Percentiles rank a stretch among this genome's conserved stretches.
Conservation (phyloP, 495 filamentous ascomycete genomes). For the Trypethelium eluteriae region DNA sequence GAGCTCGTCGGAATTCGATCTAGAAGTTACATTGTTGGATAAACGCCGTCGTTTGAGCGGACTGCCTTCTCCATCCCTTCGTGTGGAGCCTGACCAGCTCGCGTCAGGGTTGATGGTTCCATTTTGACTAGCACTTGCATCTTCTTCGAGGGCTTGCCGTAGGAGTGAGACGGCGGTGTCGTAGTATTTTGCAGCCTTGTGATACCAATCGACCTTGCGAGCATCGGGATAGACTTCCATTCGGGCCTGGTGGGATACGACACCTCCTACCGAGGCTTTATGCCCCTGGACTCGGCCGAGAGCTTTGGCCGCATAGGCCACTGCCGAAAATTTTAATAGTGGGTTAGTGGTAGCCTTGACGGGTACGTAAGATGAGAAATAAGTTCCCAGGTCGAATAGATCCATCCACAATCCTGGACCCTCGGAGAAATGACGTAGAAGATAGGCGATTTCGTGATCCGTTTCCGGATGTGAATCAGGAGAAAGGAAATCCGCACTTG, state of each 20-base stretch:
- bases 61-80: constrained; percentile 21
- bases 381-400: constrained; percentile 52
- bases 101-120: background rate
- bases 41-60: constrained; percentile 38
- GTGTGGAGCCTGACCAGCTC: background rate
- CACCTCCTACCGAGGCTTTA: constrained; percentile 45
- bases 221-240: constrained; percentile 48
- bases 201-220: constrained; percentile 47
- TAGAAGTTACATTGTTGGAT: constrained; percentile 37
- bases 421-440: constrained; percentile 56
- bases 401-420: constrained; percentile 59
- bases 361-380: constrained; percentile 54
- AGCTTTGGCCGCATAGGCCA: constrained; percentile 56
- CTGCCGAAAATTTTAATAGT: constrained; percentile 52
- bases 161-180: constrained; percentile 56
- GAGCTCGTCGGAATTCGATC: constrained; percentile 51
- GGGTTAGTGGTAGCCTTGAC: constrained; percentile 50
- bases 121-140: constrained; percentile 19
- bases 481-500: constrained; percentile 9
- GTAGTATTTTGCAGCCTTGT: constrained; percentile 54
- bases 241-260: constrained; percentile 42
- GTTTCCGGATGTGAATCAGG: constrained; percentile 17
- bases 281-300: constrained; percentile 47
- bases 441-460: constrained; percentile 52
- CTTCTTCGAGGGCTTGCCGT: constrained; percentile 50